Base-by-base conservation (phyloP, 257 asterid species). In the Gentiana dahurica region DNA sequence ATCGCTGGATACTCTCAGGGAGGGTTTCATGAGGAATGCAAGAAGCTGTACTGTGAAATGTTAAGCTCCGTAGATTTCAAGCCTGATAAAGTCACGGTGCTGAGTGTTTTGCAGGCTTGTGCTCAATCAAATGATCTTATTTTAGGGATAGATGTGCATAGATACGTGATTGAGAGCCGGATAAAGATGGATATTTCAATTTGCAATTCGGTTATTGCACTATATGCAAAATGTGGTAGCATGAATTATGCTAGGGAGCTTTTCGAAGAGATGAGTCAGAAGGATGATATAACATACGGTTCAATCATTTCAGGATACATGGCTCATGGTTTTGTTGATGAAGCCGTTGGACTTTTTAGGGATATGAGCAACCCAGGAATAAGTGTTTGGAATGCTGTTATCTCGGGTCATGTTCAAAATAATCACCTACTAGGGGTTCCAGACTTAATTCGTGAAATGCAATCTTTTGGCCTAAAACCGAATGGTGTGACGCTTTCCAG, bases 181-280 rank as follows among this genome's bases (percentile, higher is more conserved):
- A 76, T 86, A 38, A 58, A 77, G 62, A 62, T 84, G 88, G 95
- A 89, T 55, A 70, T 84, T 55, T 51, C 86, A 4, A 61, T 89
- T 60, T 77, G 84, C 56, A 89, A 89, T 58, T 71, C 97, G 3
- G 72, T 89, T 57, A 60, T 86, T 58, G 70, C 86, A 0, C 63
- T 87, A 61, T 87, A 87, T 62, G 79, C 96, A 2, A 87, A 85
- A 74, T 87, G 93, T 54, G 95, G 95, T 52, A 78, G 87, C 80
- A 73, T 87, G 84, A 89, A 87, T 62, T 87, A 80, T 45, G 93
- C 86, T 38, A 73, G 76, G 67, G 80, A 73, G 66, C 83, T 87
- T 54, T 87, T 84, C 2, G 80, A 84, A 56, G 94, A 73, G 73
- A 89, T 86, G 95, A 70, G 55, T 54, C 94, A 77, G 55, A 77